Conservation (phyloP, 2,329 filamentous ascomycete genomes). For the Fusarium cicatricum region DNA sequence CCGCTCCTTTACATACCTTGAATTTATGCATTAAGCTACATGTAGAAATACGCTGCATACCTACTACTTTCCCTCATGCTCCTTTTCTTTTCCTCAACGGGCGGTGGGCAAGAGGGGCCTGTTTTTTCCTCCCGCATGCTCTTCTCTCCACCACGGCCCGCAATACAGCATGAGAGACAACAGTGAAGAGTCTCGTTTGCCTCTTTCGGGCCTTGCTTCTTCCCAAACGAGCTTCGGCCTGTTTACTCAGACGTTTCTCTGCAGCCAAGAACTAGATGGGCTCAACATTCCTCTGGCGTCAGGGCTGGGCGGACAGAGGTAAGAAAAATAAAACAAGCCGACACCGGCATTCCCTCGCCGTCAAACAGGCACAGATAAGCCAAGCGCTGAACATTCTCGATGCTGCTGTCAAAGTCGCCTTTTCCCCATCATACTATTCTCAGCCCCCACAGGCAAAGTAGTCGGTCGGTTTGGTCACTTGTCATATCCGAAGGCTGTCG, state of each 20-base stretch:
- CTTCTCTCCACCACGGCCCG: slow-evolving; percentile 27
- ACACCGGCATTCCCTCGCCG: no score
- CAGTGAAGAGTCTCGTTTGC: neutral
- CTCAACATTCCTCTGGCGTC: no score
- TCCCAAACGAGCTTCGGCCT: neutral
- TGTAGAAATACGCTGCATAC: neutral
- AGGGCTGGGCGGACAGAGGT: no score
- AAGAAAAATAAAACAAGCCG: no score
- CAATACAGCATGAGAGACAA: slow-evolving; percentile 4
- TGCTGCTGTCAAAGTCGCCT: neutral
- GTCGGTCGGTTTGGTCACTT: slow-evolving; percentile 10
- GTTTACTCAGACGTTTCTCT: neutral
- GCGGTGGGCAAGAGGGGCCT: neutral
- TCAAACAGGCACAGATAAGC: no score
- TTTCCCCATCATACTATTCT: neutral
- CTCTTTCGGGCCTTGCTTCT: neutral
- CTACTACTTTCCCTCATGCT: neutral
- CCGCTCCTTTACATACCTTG: neutral
- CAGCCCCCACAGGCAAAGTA: slow-evolving; percentile 5
- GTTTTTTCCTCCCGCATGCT: neutral
- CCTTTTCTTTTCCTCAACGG: slow-evolving; percentile 15
- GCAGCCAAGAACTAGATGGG: neutral
- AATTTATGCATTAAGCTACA: neutral
- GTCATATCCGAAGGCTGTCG: slow-evolving; percentile 28
- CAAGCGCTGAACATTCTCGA: no score